A percentile compares a stretch with the other conserved stretches of the same genome.
These are phyloP conservation scores for Pelagomonas calceolata DNA, from an alignment of 108 stramenopile genomes.

Conservation along the genomic window DNA sequence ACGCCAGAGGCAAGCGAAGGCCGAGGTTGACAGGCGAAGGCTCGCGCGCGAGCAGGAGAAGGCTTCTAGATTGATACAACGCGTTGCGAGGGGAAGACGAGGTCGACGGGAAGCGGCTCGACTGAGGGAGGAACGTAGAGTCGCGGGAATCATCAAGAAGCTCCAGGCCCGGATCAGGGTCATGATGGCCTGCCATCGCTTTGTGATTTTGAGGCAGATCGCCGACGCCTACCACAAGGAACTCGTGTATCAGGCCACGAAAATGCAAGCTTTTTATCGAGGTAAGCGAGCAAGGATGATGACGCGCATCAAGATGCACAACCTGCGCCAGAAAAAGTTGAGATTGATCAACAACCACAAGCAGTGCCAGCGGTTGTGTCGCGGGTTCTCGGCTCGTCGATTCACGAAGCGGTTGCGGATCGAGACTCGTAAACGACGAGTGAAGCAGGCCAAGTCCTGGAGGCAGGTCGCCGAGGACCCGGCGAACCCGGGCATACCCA, in stretches of 20 bases:
- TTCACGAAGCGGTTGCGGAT: neutral
- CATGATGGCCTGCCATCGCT: neutral
- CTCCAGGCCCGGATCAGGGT: neutral
- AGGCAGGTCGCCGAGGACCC: neutral
- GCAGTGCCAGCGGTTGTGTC: neutral
- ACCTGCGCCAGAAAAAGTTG: neutral
- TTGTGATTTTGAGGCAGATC: neutral
- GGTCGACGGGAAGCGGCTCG: neutral
- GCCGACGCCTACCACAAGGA: neutral
- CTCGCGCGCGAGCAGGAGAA: neutral
- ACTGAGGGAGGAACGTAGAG: neutral
- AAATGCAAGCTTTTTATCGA: conserved; percentile 1
- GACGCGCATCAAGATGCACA: neutral
- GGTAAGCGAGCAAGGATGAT: conserved; percentile 3
- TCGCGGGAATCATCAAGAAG: neutral
- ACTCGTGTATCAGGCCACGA: neutral
- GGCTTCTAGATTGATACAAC: neutral
- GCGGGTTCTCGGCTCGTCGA: neutral
- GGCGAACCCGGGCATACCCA: neutral
- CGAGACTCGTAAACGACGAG: neutral
- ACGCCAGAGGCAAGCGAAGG: neutral
- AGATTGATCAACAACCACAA: neutral
- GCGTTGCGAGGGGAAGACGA: neutral
- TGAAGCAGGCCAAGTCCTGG: neutral
- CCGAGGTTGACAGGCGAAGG: neutral